A percentile compares a stretch with the other conserved stretches of the same genome.
Evolutionary conservation across 768 basidiomycete genomes (phyloP).

Genomic region (Pleurotus djamor): DNA sequence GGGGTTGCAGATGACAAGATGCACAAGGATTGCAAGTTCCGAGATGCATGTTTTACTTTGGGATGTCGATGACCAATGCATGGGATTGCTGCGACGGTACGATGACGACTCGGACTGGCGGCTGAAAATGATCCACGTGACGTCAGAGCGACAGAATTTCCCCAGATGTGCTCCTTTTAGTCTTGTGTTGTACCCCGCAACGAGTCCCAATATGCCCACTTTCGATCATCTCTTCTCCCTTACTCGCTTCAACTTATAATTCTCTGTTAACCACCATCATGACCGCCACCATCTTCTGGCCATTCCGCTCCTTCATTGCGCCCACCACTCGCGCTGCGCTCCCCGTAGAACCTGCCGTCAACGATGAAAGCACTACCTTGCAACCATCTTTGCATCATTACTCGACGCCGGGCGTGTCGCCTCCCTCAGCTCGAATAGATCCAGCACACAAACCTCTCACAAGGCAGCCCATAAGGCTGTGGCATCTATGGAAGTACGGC

Average conservation of each 20-base stretch:
- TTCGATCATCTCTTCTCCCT: conserved; percentile 3
- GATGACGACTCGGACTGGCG: no score
- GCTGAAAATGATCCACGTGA: no score
- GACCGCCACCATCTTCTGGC: conserved; percentile 9
- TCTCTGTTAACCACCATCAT: conserved; percentile 1
- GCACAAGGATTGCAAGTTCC: no score
- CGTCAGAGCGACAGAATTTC: no score
- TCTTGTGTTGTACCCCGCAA: conserved; percentile 2
- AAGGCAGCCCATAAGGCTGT: conserved; percentile 53
- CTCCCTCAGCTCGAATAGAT: conserved; percentile 73
- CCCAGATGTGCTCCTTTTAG: not conserved
- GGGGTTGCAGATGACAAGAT: no score
- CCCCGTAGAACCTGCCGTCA: conserved; percentile 6
- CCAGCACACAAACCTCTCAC: conserved; percentile 61
- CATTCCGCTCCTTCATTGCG: conserved; percentile 13
- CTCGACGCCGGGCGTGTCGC: conserved; percentile 64
- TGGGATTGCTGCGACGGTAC: no score
- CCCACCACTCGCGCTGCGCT: conserved; percentile 4
- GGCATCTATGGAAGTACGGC: conserved; percentile 74
- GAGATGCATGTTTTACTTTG: no score
- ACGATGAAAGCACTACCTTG: conserved; percentile 22
- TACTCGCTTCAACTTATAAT: conserved; percentile 7
- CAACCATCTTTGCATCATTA: conserved; percentile 47
- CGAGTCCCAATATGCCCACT: not conserved
- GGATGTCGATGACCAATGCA: no score